Percentiles rank a stretch among this genome's conserved stretches.
Evolutionary conservation across 148 eudicot species (phyloP).

Genomic region (Bassia scoparia): DNA sequence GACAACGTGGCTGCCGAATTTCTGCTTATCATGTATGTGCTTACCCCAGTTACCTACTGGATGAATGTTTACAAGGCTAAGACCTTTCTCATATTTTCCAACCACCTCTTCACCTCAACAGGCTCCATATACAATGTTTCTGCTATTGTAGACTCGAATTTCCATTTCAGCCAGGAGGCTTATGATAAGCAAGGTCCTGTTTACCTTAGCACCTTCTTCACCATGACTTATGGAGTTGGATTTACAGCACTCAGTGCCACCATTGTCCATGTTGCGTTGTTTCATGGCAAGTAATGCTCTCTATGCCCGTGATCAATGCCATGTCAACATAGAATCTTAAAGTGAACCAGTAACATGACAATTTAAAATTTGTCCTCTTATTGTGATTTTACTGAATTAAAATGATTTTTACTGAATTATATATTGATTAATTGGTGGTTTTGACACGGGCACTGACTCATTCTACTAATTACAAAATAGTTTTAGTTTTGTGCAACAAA

Average conservation of each 20-base stretch:
- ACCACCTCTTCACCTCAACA: slow-evolving; percentile 47
- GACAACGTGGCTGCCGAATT: slow-evolving; percentile 93
- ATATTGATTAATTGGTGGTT: neutral
- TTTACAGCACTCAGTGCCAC: slow-evolving; percentile 87
- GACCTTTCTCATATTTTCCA: slow-evolving; percentile 76
- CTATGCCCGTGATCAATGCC: too few relatives aligned
- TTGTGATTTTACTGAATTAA: neutral
- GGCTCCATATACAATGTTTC: slow-evolving; percentile 76
- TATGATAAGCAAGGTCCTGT: slow-evolving; percentile 72
- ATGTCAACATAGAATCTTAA: neutral
- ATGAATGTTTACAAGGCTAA: slow-evolving; percentile 72
- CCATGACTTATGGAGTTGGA: slow-evolving; percentile 94
- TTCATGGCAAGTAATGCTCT: slow-evolving; percentile 55
- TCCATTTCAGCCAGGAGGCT: slow-evolving; percentile 66
- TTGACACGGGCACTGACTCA: neutral
- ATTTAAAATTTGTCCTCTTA: neutral
- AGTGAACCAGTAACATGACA: neutral
- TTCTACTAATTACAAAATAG: neutral
- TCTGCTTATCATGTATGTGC: slow-evolving; percentile 67
- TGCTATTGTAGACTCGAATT: slow-evolving; percentile 62
- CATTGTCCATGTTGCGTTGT: slow-evolving; percentile 69
- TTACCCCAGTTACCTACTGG: slow-evolving; percentile 78
- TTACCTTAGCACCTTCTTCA: slow-evolving; percentile 83
- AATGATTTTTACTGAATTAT: neutral
- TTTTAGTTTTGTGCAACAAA: neutral